These are phyloP conservation scores for Xylaria curta DNA, from an alignment of 495 filamentous ascomycete genomes.

Conservation along the genomic window DNA sequence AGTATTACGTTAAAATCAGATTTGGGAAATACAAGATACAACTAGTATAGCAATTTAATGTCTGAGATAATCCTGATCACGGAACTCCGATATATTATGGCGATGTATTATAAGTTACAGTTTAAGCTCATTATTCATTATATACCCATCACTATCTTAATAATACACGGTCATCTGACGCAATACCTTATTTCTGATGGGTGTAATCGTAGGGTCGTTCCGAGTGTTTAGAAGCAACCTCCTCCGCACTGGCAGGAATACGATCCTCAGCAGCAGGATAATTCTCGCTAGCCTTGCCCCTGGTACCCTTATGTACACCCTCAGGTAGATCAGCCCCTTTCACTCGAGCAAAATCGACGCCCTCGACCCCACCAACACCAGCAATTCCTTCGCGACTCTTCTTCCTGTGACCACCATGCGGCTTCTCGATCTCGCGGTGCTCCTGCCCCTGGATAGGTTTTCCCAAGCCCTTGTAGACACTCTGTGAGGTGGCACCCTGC, in stretches of 20 bases:
- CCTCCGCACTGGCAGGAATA: constrained; percentile 53
- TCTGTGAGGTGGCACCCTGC: constrained; percentile 66
- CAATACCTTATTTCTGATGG: constrained; percentile 12
- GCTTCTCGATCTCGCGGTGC: constrained; percentile 61
- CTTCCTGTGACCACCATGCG: constrained; percentile 52
- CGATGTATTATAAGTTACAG: not conserved
- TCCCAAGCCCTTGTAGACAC: constrained; percentile 66
- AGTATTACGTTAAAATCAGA: not conserved
- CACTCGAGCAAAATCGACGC: constrained; percentile 42
- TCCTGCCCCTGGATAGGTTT: constrained; percentile 69
- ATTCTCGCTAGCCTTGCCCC: constrained; percentile 47
- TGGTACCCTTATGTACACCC: constrained; percentile 44
- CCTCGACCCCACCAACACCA: constrained; percentile 53
- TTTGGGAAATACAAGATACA: not conserved
- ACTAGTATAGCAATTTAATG: not conserved
- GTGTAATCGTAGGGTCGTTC: constrained; percentile 32
- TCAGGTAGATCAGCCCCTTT: constrained; percentile 48
- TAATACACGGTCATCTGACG: not conserved
- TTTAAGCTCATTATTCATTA: not conserved
- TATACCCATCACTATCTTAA: not conserved
- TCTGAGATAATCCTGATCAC: not conserved
- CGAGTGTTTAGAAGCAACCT: constrained; percentile 51
- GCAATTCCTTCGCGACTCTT: constrained; percentile 60
- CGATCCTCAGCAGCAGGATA: constrained; percentile 45
- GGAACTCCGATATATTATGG: no score